Evolutionary conservation across 2,329 filamentous ascomycete genomes (phyloP), one percentile per base, ranked within the genome.

Genomic region (Colletotrichum phormii): DNA sequence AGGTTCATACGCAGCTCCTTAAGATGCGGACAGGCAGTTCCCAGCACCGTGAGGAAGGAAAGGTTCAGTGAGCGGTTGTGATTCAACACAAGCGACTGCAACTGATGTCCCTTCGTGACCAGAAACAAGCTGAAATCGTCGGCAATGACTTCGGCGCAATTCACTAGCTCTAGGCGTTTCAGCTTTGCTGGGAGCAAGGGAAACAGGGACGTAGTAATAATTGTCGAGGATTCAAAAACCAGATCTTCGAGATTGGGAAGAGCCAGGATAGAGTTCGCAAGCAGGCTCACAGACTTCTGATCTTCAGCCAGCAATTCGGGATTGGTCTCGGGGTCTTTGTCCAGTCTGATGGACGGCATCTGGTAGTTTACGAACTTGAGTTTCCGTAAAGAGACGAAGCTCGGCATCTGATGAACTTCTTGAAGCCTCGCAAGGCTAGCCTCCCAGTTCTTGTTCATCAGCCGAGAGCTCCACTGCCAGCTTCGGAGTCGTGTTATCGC

Each of bases 1-100:
- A 97, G 84, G 76, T 97, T 94, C 87, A 97, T 92, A 61, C 88
- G 89, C 51, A 98, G 85, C 29, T 89, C 87, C 77, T 92, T 86
- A 6, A 98, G 86, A 4, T 87, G 86, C 0, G 94, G 94, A 78
- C 95, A 98, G 1, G 89, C 87, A 4, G 84, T 80, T 22, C 89
- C 90, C 58, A 98, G 82, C 31, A 87, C 81, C 0, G 90, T 88
- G 7, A 97, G 85, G 77, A 98, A 98, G 0, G 88, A 90, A 53
- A 98, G 83, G 77, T 91, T 93, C 51, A 98, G 85, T 2, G 92
- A 91, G 74, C 94, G 91, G 77, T 97, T 97, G 81, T 97, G 93
- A 65, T 92, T 89, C 5, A 98, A 84, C 1, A 87, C 88, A 8
- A 98, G 86, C 49, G 89, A 88, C 64, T 88, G 88, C 26, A 98